These are phyloP conservation scores for Phytophthora kernoviae DNA, from an alignment of 352 stramenopile genomes.

Conservation along the genomic window DNA sequence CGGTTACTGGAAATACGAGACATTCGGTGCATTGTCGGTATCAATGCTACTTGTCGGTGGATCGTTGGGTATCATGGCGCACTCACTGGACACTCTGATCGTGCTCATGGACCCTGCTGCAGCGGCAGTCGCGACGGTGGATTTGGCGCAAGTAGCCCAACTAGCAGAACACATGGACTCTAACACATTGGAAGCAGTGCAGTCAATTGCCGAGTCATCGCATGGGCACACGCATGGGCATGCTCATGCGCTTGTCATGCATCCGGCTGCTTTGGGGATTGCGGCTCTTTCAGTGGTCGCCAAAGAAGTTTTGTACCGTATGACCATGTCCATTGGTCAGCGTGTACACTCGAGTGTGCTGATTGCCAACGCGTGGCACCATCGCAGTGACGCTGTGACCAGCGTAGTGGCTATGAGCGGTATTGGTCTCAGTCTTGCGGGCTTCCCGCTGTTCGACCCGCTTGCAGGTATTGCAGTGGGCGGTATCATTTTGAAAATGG, in stretches of 20 bases:
- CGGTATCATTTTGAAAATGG: slow-evolving; percentile 83
- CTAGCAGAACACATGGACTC: slow-evolving; percentile 35
- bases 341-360: slow-evolving; percentile 92
- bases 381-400: slow-evolving; percentile 85
- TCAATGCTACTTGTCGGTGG: slow-evolving; percentile 67
- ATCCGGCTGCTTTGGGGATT: slow-evolving; percentile 81
- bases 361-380: slow-evolving; percentile 97
- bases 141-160: slow-evolving; percentile 31
- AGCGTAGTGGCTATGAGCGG: slow-evolving; percentile 77
- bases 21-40: slow-evolving; percentile 65
- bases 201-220: slow-evolving; percentile 26
- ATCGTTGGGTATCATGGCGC: slow-evolving; percentile 65
- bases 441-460: slow-evolving; percentile 69
- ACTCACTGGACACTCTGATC: slow-evolving; percentile 73
- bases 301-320: slow-evolving; percentile 94
- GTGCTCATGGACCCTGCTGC: slow-evolving; percentile 43
- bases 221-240: slow-evolving; percentile 9
- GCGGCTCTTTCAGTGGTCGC: slow-evolving; percentile 84
- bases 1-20: slow-evolving; percentile 82
- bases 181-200: slow-evolving; percentile 41
- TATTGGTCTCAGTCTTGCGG: slow-evolving; percentile 65
- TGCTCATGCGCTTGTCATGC: slow-evolving; percentile 39
- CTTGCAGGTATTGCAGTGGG: slow-evolving; percentile 71
- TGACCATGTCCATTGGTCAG: slow-evolving; percentile 90
- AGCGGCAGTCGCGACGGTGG: slow-evolving; percentile 20